A percentile compares a stretch with the other conserved stretches of the same genome.
Evolutionary conservation across 2,329 filamentous ascomycete species (phyloP).

Genomic region (Cladosporium cucumerinum): DNA sequence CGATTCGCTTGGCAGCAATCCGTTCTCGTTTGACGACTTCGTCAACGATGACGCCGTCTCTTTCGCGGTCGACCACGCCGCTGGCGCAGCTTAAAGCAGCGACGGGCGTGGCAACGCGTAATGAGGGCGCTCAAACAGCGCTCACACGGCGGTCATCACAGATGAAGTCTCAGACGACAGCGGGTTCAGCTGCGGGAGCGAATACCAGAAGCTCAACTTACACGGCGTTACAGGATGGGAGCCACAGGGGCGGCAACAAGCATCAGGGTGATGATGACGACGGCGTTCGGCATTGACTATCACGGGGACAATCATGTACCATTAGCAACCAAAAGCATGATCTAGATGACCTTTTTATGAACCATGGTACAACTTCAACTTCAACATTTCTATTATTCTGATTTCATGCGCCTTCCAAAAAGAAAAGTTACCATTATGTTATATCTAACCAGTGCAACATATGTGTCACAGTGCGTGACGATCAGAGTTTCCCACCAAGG

Average conservation of each 20-base stretch:
- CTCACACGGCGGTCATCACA: conserved; percentile 24
- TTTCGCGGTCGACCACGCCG: conserved; percentile 41
- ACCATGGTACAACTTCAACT: conserved; percentile 7
- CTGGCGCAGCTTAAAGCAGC: conserved; percentile 46
- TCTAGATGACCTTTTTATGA: conserved; percentile 16
- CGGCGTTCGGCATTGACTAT: conserved; percentile 13
- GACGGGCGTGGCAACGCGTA: conserved; percentile 44
- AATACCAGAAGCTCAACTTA: conserved; percentile 12
- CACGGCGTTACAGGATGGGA: conserved; percentile 10
- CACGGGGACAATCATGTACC: conserved; percentile 6
- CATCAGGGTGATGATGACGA: conserved; percentile 12
- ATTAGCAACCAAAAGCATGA: conserved; percentile 16
- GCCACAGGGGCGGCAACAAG: background rate
- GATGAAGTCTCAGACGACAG: background rate
- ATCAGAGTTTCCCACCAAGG: background rate
- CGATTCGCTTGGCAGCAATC: conserved; percentile 27
- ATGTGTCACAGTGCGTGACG: background rate
- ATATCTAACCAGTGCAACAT: background rate
- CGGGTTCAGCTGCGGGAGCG: conserved; percentile 7
- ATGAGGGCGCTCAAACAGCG: conserved; percentile 33
- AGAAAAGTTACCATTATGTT: background rate
- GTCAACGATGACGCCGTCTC: conserved; percentile 43
- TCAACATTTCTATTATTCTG: background rate
- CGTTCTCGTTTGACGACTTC: conserved; percentile 37
- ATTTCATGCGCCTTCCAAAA: background rate